Conservation (phyloP, 1,284 basidiomycete genomes). For the Puccinia triticina region DNA sequence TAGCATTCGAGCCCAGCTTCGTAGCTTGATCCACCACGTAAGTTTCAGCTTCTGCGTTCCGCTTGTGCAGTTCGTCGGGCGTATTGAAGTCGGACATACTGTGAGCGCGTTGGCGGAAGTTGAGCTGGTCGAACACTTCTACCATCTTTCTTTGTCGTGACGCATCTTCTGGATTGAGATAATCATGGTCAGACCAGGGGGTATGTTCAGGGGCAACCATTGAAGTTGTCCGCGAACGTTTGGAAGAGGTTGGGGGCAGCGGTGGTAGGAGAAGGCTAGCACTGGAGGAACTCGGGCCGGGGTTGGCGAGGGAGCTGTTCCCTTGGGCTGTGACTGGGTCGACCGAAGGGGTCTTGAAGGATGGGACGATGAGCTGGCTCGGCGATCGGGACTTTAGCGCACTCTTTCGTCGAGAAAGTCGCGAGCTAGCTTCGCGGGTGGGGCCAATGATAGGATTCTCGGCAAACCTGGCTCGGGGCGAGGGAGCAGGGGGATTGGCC, state of each 20-base stretch:
- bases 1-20: conserved; percentile 54
- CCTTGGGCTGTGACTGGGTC: not conserved
- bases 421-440: conserved; percentile 21
- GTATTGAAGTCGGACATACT: conserved; percentile 34
- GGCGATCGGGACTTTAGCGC: conserved; percentile 38
- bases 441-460: conserved; percentile 52
- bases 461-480: conserved; percentile 39
- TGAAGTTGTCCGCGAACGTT: not conserved
- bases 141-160: not conserved
- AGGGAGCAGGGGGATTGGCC: conserved; percentile 11
- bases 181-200: not conserved
- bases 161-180: not conserved
- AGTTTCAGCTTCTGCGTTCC: not conserved
- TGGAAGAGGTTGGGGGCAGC: not conserved
- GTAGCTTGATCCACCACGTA: conserved; percentile 1
- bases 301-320: not conserved
- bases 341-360: not conserved
- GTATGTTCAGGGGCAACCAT: not conserved
- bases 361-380: not conserved
- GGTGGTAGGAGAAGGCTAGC: not conserved
- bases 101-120: conserved; percentile 23
- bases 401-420: conserved; percentile 44
- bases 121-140: not conserved
- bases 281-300: not conserved
- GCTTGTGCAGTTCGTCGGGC: not conserved